Evolutionary conservation across 1,284 basidiomycete species (phyloP), one percentile per base, ranked within the genome.

Genomic region (Heterobasidion occidentale): DNA sequence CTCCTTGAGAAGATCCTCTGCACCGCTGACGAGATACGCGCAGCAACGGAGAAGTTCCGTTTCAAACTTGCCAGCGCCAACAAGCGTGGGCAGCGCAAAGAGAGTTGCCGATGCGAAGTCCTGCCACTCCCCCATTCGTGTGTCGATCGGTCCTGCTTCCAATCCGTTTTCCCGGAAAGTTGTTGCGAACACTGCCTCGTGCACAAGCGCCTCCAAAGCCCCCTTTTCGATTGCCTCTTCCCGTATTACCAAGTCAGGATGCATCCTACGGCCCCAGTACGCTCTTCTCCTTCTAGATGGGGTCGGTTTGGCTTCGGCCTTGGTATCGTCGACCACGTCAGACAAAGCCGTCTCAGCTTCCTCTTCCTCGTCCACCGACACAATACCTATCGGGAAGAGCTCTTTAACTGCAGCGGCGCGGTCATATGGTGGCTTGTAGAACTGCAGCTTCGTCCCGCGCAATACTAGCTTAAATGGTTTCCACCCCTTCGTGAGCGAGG

Each of bases 381-480:
- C 79, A 9, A 88, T 68, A 3, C 74, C 80, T 0, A 77, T 77
- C 8, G 87, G 85, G 65, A 93, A 92, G 33, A 92, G 70, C 15
- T 86, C 85, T 64, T 84, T 86, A 52, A 91, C 75, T 1, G 77
- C 83, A 1, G 75, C 71, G 35, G 69, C 72, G 49, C 84, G 74
- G 62, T 92, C 90, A 42, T 77, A 74, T 0, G 90, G 88, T 0
- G 88, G 82, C 64, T 93, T 92, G 67, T 88, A 91, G 62, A 92
- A 88, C 67, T 88, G 86, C 53, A 93, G 63, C 67, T 92, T 92
- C 12, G 85, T 82, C 3, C 90, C 90, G 63, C 89, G 87, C 17
- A 93, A 70, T 59, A 90, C 84, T 44, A 86, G 76, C 70, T 92
- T 92, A 72, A 81, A 90, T 7, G 88, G 80, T 67, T 92, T 93